These are phyloP conservation scores for Daucus carota DNA, from an alignment of 129 eudicot genomes.

Conservation along the genomic window DH1_v3.0 NC_030381.2:38186001-38186500, in stretches of 20 bases:
- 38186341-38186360: neutral
- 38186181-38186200: slow-evolving; percentile 68
- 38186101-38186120: slow-evolving; percentile 82
- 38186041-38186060: slow-evolving; percentile 73
- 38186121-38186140: slow-evolving; percentile 51
- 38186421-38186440: neutral
- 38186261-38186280: neutral
- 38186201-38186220: slow-evolving; percentile 19
- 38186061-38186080: slow-evolving; percentile 98
- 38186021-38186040: slow-evolving; percentile 76
- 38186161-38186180: slow-evolving; percentile 46
- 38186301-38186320: neutral
- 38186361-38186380: neutral
- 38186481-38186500: neutral
- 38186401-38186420: neutral
- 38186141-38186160: slow-evolving; percentile 80
- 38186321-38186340: neutral
- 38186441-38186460: neutral
- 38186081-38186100: slow-evolving; percentile 94
- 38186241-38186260: neutral
- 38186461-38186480: neutral
- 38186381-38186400: neutral
- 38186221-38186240: slow-evolving; percentile 18
- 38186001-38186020: slow-evolving; percentile 63
- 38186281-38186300: neutral